Evolutionary conservation across 2,329 filamentous ascomycete genomes (phyloP).

Genomic region (Chrysosporium keratinophilum): DNA sequence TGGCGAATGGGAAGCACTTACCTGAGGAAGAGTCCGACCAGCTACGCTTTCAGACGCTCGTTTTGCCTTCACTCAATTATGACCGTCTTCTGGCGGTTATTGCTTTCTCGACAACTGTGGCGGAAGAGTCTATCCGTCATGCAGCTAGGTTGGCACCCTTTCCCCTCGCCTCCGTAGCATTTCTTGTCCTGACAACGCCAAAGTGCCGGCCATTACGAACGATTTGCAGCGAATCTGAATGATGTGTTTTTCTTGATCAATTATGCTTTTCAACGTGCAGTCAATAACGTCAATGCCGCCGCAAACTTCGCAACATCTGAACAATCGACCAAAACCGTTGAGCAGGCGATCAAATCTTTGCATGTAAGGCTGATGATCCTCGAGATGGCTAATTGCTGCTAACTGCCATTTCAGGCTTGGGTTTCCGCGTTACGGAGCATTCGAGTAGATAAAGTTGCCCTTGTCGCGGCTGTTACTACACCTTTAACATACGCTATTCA

Average conservation of each 20-base stretch:
- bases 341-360: slow-evolving; percentile 30
- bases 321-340: slow-evolving; percentile 18
- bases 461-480: slow-evolving; percentile 6
- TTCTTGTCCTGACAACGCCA: slow-evolving; percentile 4
- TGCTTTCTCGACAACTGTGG: slow-evolving; percentile 33
- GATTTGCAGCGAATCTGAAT: slow-evolving; percentile 25
- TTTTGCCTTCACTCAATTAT: slow-evolving; percentile 31
- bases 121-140: slow-evolving; percentile 29
- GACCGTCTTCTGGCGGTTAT: slow-evolving; percentile 28
- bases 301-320: slow-evolving; percentile 16
- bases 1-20: slow-evolving; percentile 31
- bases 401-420: slow-evolving; percentile 15
- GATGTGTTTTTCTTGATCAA: slow-evolving; percentile 31
- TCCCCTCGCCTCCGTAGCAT: neutral
- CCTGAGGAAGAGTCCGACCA: slow-evolving; percentile 26
- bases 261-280: slow-evolving; percentile 28
- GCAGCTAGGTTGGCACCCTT: slow-evolving; percentile 7
- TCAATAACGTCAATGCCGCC: slow-evolving; percentile 18
- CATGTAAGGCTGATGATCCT: slow-evolving; percentile 23
- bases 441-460: slow-evolving; percentile 9
- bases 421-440: slow-evolving; percentile 12
- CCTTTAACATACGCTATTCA: slow-evolving; percentile 10
- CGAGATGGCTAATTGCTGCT: neutral
- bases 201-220: slow-evolving; percentile 15
- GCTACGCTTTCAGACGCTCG: slow-evolving; percentile 23